A percentile compares a stretch with the other conserved stretches of the same genome.
phyloP scores from a whole-genome alignment of 441 rosid genomes.

The Jatropha multifida region DNA sequence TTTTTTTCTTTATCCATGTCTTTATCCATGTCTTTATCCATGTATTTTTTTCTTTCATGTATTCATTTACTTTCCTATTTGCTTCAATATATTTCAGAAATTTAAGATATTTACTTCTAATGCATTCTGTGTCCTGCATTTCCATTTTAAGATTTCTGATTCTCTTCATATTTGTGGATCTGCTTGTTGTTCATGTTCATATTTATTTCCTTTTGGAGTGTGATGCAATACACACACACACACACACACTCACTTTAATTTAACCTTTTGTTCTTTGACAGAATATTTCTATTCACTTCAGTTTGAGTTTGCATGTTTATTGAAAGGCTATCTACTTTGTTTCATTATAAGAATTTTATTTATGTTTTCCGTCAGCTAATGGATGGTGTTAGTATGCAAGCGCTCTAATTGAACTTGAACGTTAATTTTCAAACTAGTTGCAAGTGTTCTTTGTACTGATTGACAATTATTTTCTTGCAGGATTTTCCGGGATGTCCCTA shows the following conservation, averaged over 20 bases:
- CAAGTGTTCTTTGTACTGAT: slow-evolving; percentile 11
- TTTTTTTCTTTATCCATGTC: background rate
- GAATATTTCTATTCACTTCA: background rate
- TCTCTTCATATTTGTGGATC: background rate
- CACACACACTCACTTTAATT: background rate
- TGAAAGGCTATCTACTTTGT: background rate
- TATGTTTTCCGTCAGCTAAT: background rate
- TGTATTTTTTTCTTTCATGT: background rate
- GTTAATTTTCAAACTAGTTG: background rate
- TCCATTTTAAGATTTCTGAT: background rate
- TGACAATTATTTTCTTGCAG: slow-evolving; percentile 35
- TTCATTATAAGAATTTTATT: background rate
- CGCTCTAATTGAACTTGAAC: background rate
- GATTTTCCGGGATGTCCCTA: slow-evolving; percentile 93
- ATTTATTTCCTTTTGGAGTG: background rate
- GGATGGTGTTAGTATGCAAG: background rate
- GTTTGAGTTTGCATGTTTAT: background rate
- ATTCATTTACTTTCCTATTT: background rate
- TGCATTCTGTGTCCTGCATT: background rate
- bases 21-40: background rate
- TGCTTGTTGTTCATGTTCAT: background rate
- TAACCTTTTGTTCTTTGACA: background rate
- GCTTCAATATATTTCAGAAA: background rate
- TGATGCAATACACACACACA: too few species aligned
- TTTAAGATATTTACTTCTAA: background rate